A percentile compares a stretch with the other conserved stretches of the same genome.
Conservation (phyloP, 2,329 filamentous ascomycete genomes). For the Fusarium clavum region DNA sequence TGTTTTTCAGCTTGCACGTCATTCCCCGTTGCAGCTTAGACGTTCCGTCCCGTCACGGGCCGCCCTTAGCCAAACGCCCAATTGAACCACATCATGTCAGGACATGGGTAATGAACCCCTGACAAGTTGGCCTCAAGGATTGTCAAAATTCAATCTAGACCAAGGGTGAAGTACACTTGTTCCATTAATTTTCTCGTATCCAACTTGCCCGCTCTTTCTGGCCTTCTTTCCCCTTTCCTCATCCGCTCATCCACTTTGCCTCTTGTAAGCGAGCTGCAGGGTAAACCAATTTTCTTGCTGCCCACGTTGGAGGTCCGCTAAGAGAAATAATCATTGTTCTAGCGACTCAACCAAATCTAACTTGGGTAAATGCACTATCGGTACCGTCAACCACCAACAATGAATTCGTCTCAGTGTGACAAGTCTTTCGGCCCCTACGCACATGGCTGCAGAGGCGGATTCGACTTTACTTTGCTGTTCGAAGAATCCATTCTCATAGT, state of each 20-base stretch:
- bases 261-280: constrained; percentile 1
- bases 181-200: neutral
- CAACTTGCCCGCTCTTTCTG: neutral
- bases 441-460: constrained; percentile 53
- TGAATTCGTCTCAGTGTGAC: constrained; percentile 28
- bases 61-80: neutral
- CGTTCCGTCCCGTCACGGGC: neutral
- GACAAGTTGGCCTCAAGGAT: neutral
- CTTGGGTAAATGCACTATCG: neutral
- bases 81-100: neutral
- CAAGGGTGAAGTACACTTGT: neutral
- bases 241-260: neutral
- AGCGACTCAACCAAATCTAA: neutral
- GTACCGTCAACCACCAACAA: neutral
- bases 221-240: neutral
- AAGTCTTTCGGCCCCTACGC: constrained; percentile 39
- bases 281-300: neutral
- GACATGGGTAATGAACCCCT: neutral
- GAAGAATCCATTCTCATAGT: constrained; percentile 51
- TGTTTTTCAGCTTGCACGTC: neutral
- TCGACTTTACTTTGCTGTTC: constrained; percentile 63
- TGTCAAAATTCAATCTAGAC: neutral
- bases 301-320: neutral
- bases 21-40: neutral
- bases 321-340: neutral